Evolutionary conservation across 768 basidiomycete genomes (phyloP).

Genomic region (Calocera cornea): DNA sequence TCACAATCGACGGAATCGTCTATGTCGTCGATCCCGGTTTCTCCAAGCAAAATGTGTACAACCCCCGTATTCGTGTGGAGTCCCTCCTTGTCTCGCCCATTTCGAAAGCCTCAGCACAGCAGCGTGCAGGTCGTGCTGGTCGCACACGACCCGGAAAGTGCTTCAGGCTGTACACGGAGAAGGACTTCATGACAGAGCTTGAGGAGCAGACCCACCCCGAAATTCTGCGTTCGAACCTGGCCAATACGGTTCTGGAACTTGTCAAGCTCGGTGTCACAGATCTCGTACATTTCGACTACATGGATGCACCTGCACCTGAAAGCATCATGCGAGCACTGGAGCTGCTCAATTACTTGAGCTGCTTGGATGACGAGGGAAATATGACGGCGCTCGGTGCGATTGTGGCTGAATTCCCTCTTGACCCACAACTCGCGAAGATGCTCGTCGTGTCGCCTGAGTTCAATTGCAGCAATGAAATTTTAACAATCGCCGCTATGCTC

Average conservation of each 20-base stretch:
- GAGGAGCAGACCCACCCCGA: conserved; percentile 98
- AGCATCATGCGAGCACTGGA: conserved; percentile 95
- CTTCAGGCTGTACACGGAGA: conserved; percentile 91
- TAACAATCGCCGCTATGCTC: conserved; percentile 93
- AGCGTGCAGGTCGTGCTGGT: conserved; percentile 90
- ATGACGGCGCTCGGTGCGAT: conserved; percentile 72
- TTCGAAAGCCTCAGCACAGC: conserved; percentile 92
- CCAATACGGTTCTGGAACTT: conserved; percentile 83
- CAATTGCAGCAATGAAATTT: conserved; percentile 87
- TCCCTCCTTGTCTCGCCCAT: conserved; percentile 86
- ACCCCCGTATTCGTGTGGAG: conserved; percentile 92
- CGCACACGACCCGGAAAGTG: conserved; percentile 94
- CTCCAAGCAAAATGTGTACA: conserved; percentile 97
- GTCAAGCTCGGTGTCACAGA: conserved; percentile 93
- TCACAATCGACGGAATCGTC: conserved; percentile 98
- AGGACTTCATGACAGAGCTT: conserved; percentile 88
- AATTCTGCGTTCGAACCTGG: conserved; percentile 84
- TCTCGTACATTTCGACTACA: conserved; percentile 75
- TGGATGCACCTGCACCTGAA: conserved; percentile 89
- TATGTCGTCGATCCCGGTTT: conserved; percentile 98
- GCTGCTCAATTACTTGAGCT: conserved; percentile 79
- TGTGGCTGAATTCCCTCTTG: conserved; percentile 99
- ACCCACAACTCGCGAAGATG: conserved; percentile 89
- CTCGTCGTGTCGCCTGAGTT: conserved; percentile 90
- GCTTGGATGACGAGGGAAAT: conserved; percentile 87